Conservation (phyloP, 352 stramenopile species). For the Blastocystis sp. region DNA sequence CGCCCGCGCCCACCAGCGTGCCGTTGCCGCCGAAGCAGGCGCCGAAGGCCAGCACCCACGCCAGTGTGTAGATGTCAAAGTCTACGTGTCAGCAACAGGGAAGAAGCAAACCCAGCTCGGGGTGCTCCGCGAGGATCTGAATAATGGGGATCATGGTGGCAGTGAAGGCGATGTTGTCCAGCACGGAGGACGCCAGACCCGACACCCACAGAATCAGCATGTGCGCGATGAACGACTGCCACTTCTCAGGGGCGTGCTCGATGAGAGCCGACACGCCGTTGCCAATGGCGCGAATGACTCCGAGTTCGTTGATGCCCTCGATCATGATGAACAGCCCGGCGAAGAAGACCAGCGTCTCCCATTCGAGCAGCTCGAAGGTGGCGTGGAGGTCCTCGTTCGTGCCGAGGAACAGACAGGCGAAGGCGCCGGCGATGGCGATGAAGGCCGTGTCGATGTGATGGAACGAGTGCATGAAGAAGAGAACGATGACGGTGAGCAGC, state of each 20-base stretch:
- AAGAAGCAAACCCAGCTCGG: conserved; percentile 69
- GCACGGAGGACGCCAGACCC: conserved; percentile 71
- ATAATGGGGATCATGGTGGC: conserved; percentile 76
- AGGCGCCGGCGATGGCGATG: conserved; percentile 75
- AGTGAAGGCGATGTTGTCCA: conserved; percentile 74
- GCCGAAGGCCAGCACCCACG: conserved; percentile 74
- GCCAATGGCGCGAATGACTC: conserved; percentile 74
- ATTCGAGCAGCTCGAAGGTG: conserved; percentile 74
- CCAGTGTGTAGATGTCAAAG: conserved; percentile 74
- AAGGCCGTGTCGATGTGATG: conserved; percentile 76
- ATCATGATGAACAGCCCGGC: conserved; percentile 76
- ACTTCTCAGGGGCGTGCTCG: conserved; percentile 70
- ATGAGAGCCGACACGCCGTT: conserved; percentile 73
- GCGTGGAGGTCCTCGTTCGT: conserved; percentile 75
- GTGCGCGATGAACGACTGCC: conserved; percentile 47
- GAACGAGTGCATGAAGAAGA: conserved; percentile 76
- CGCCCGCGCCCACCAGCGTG: conserved; percentile 74
- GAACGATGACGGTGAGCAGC: conserved; percentile 73
- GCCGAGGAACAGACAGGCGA: conserved; percentile 74
- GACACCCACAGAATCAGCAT: conserved; percentile 75
- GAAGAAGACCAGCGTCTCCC: conserved; percentile 76
- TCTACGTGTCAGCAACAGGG: not conserved
- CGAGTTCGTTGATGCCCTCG: conserved; percentile 75
- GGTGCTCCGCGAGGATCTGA: conserved; percentile 73
- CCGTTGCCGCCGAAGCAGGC: conserved; percentile 76